Evolutionary conservation across 1,284 basidiomycete species (phyloP).

Genomic region (Leccinum pachyderme): DNA sequence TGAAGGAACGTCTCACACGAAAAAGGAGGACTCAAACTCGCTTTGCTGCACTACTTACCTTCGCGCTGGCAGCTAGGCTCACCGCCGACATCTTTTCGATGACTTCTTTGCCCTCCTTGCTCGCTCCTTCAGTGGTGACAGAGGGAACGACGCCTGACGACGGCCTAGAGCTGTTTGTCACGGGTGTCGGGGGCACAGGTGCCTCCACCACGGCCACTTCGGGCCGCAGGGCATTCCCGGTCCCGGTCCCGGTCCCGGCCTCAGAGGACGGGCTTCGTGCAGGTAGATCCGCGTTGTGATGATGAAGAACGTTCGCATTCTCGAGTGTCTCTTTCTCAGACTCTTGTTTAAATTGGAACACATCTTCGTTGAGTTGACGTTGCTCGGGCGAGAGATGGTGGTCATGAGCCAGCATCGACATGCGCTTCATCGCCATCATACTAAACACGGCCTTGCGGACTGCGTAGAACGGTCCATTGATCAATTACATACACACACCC

Average conservation of each 20-base stretch:
- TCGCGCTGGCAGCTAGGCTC: conserved; percentile 32
- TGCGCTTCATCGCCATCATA: conserved; percentile 81
- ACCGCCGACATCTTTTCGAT: conserved; percentile 28
- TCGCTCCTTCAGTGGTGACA: conserved; percentile 2
- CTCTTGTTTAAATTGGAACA: conserved; percentile 77
- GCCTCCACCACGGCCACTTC: conserved; percentile 32
- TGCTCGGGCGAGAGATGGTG: conserved; percentile 41
- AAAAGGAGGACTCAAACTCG: conserved; percentile 15
- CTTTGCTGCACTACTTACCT: conserved; percentile 25
- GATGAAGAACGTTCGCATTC: conserved; percentile 49
- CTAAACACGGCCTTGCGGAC: conserved; percentile 86
- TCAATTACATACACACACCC: background rate
- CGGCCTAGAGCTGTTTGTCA: background rate
- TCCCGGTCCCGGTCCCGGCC: background rate
- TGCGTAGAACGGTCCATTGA: conserved; percentile 29
- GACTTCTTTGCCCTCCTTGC: conserved; percentile 24
- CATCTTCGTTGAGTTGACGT: conserved; percentile 56
- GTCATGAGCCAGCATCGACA: conserved; percentile 51
- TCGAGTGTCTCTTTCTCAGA: conserved; percentile 58
- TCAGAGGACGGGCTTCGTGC: background rate
- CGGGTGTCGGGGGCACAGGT: conserved; percentile 20
- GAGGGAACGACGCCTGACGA: conserved; percentile 5
- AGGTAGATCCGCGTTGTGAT: conserved; percentile 37
- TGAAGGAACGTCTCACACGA: background rate
- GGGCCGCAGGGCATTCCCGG: conserved; percentile 16